Base-by-base conservation (phyloP, 352 stramenopile species). In the Poterioochromonas sp. region DNA sequence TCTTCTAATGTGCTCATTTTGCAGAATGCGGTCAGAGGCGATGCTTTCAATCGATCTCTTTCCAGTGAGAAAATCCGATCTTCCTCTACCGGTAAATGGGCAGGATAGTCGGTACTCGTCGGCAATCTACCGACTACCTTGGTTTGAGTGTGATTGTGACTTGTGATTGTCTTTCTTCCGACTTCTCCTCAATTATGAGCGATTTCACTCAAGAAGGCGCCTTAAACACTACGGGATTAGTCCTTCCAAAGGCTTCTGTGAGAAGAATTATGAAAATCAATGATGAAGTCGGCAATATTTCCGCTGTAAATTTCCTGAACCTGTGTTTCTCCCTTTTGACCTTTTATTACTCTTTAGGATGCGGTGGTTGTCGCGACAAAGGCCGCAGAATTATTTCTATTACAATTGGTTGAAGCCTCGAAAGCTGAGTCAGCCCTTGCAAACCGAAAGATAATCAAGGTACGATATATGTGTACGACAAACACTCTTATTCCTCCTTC, bases 191-290 rank as follows among this genome's bases (percentile, higher is more conserved):
- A n/a, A n/a, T n/a, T n/a, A n/a, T n/a, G n/a, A n/a, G n/a, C n/a
- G n/a, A n/a, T n/a, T n/a, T n/a, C n/a, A n/a, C n/a, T n/a, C n/a
- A n/a, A n/a, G n/a, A n/a, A n/a, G n/a, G n/a, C n/a, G n/a, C n/a
- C n/a, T n/a, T n/a, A n/a, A n/a, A 20, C 20, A 22, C 12, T 32
- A 62, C 2, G 26, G 12, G 29, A 32, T 41, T 73, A 5, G 63
- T 43, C 11, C 51, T 73, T 51, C 63, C 63, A 32, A 73, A 73
- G 29, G 5, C 63, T n/a, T 39, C 63, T 43, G 29, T 73, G 29
- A 11, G 63, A 51, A 73, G 41, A 29, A 73, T 73, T 20, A 73
- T 73, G 63, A 73, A 73, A 41, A 47, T 73, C 1, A 73, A 73
- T 51, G 63, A 73, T 43, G 63, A 73, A 32, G 63, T 73, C 20